A percentile compares a stretch with the other conserved stretches of the same genome.
These are phyloP conservation scores for Coemansia sp. DNA, from an alignment of 192 early-diverging fungal species.

Conservation along the genomic window DNA sequence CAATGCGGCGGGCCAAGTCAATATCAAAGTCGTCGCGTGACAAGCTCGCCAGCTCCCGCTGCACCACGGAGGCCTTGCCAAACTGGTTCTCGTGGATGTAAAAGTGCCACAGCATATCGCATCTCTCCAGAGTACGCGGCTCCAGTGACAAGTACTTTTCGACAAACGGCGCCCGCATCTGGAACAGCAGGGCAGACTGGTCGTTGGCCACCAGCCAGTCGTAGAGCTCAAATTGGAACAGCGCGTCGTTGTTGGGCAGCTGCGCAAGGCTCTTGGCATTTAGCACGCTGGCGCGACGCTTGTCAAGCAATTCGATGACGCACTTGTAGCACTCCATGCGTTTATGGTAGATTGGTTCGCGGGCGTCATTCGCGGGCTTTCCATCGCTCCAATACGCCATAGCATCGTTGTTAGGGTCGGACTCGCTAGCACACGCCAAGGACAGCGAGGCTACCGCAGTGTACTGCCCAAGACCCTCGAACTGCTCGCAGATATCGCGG, in stretches of 20 bases:
- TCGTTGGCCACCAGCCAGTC: slow-evolving; percentile 63
- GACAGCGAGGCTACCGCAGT: slow-evolving; percentile 58
- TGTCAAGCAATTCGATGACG: slow-evolving; percentile 41
- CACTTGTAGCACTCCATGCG: slow-evolving; percentile 51
- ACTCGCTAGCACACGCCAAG: slow-evolving; percentile 59
- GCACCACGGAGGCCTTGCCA: slow-evolving; percentile 62
- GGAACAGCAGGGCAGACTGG: slow-evolving; percentile 55
- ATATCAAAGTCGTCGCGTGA: slow-evolving; percentile 26
- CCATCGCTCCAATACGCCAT: slow-evolving; percentile 61
- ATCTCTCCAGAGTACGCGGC: slow-evolving; percentile 54
- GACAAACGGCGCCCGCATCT: slow-evolving; percentile 51
- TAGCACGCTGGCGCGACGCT: slow-evolving; percentile 9
- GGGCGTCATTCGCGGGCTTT: slow-evolving; percentile 55
- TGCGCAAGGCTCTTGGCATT: slow-evolving; percentile 20
- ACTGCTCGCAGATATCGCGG: slow-evolving; percentile 56
- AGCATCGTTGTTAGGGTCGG: slow-evolving; percentile 62
- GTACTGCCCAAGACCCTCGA: slow-evolving; percentile 50
- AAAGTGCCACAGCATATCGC: slow-evolving; percentile 68
- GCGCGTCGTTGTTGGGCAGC: slow-evolving; percentile 58
- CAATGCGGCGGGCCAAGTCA: slow-evolving; percentile 52
- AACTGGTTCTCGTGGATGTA: slow-evolving; percentile 63
- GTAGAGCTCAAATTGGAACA: slow-evolving; percentile 70
- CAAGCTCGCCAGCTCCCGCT: slow-evolving; percentile 44
- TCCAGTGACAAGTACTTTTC: slow-evolving; percentile 57
- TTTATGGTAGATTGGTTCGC: slow-evolving; percentile 43